Percentiles rank a stretch among this genome's conserved stretches.
Evolutionary conservation across 345 rosid genomes (phyloP).

Genomic region (Linum trigynum): DNA sequence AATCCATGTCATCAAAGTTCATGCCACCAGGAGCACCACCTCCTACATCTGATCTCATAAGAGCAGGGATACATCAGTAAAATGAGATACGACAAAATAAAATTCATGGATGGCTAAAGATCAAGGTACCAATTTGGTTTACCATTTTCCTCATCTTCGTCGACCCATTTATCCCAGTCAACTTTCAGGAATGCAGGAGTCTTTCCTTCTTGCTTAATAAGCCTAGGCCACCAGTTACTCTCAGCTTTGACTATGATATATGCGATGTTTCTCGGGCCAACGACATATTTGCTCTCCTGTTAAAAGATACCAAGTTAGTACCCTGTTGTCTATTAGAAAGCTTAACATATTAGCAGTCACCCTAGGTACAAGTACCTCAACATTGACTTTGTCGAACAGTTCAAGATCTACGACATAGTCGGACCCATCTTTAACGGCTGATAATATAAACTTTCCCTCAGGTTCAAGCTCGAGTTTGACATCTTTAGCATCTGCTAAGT

Average conservation of each 20-base stretch:
- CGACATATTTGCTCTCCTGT: constrained; percentile 19
- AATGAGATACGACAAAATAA: neutral
- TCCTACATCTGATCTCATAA: neutral
- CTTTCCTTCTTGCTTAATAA: constrained; percentile 19
- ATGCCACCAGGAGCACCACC: neutral
- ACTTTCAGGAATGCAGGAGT: constrained; percentile 18
- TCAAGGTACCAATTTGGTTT: constrained; percentile 11
- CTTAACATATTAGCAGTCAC: neutral
- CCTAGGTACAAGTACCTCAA: constrained; percentile 3
- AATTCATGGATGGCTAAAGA: neutral
- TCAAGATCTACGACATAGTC: constrained; percentile 14
- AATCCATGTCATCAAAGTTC: constrained; percentile 1
- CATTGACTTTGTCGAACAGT: constrained; percentile 16
- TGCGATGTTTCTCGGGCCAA: constrained; percentile 16
- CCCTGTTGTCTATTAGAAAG: neutral
- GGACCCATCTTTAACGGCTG: constrained; percentile 12
- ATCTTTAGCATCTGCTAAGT: constrained; percentile 19
- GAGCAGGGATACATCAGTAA: neutral
- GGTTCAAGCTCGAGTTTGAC: constrained; percentile 20
- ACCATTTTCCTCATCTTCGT: constrained; percentile 21
- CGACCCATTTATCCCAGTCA: constrained; percentile 22
- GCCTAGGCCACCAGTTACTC: constrained; percentile 17
- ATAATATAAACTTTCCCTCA: constrained; percentile 16
- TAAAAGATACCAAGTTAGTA: neutral
- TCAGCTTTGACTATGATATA: constrained; percentile 17